phyloP scores from a whole-genome alignment of 2,329 filamentous ascomycete species.

The Aspergillus jensenii region DNA sequence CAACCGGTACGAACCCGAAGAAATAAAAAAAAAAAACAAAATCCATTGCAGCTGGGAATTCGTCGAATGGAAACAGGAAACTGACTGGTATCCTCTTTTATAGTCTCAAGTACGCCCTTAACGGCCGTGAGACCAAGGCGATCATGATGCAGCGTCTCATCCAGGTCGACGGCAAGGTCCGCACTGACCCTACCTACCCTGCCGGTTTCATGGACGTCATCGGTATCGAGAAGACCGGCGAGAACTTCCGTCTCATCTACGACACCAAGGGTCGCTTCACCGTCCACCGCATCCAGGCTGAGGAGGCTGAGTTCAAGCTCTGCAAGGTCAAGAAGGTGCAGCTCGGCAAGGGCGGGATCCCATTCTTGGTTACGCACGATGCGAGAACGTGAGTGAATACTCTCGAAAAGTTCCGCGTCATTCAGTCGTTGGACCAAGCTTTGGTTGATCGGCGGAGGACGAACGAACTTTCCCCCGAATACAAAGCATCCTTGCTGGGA shows the following conservation, averaged over 20 bases:
- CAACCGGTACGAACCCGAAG: slow-evolving; percentile 51
- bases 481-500: slow-evolving; percentile 25
- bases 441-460: slow-evolving; percentile 65
- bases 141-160: slow-evolving; percentile 99
- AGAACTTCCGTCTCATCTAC: slow-evolving; percentile 99
- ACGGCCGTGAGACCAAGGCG: slow-evolving; percentile 93
- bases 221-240: slow-evolving; percentile 98
- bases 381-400: slow-evolving; percentile 95
- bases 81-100: slow-evolving; percentile 38
- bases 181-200: slow-evolving; percentile 97
- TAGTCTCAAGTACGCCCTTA: slow-evolving; percentile 99
- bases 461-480: slow-evolving; percentile 24
- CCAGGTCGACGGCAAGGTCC: slow-evolving; percentile 99
- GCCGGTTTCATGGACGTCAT: slow-evolving; percentile 99
- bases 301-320: slow-evolving; percentile 99
- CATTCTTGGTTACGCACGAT: slow-evolving; percentile 99
- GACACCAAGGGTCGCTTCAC: slow-evolving; percentile 99
- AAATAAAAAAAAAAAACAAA: too few species aligned
- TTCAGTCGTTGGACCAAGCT: slow-evolving; percentile 99
- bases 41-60: not conserved
- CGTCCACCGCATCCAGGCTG: slow-evolving; percentile 96
- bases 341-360: slow-evolving; percentile 98
- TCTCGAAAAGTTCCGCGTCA: slow-evolving; percentile 72
- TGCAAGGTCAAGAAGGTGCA: slow-evolving; percentile 99
- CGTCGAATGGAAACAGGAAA: slow-evolving; percentile 9